A percentile compares a stretch with the other conserved stretches of the same genome.
These are phyloP conservation scores for Metschnikowia gruessii DNA, from an alignment of 805 yeast species.

Conservation along the genomic window DNA sequence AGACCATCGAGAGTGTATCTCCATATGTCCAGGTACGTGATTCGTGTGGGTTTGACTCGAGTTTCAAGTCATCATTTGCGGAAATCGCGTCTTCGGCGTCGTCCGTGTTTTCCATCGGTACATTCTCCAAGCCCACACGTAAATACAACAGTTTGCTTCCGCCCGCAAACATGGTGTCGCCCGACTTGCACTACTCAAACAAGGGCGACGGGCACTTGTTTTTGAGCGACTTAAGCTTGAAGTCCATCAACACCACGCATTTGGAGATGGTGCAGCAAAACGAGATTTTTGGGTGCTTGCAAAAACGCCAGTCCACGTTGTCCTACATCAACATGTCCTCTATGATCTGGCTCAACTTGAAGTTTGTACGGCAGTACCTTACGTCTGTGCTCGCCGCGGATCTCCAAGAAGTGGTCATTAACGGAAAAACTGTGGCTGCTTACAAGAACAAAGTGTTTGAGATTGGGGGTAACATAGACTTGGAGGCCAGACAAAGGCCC, in stretches of 20 bases:
- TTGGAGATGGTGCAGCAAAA: slow-evolving; percentile 31
- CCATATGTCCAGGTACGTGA: slow-evolving; percentile 5
- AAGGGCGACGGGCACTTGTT: slow-evolving; percentile 31
- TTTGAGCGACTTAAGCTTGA: slow-evolving; percentile 41
- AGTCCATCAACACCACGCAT: slow-evolving; percentile 34
- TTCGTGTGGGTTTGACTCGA: not conserved
- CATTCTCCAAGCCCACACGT: slow-evolving; percentile 29
- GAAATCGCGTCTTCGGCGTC: slow-evolving; percentile 13
- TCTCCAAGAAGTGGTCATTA: slow-evolving; percentile 3
- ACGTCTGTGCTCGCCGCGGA: slow-evolving; percentile 1
- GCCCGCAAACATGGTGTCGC: slow-evolving; percentile 28
- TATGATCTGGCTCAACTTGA: slow-evolving; percentile 48
- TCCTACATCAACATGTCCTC: slow-evolving; percentile 41
- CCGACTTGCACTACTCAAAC: slow-evolving; percentile 25
- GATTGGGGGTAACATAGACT: not conserved
- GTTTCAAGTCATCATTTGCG: not conserved
- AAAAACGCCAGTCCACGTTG: slow-evolving; percentile 22
- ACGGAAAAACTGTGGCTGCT: slow-evolving; percentile 8
- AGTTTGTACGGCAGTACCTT: slow-evolving; percentile 34
- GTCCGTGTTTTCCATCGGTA: slow-evolving; percentile 23
- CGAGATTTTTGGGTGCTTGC: slow-evolving; percentile 26
- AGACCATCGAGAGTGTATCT: slow-evolving; percentile 23
- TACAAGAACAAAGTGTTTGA: slow-evolving; percentile 9
- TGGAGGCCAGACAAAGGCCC: not conserved
- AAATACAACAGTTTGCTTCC: slow-evolving; percentile 41